Base-by-base conservation (phyloP, 179 eudicot species). In the Spinacia oleracea region DNA sequence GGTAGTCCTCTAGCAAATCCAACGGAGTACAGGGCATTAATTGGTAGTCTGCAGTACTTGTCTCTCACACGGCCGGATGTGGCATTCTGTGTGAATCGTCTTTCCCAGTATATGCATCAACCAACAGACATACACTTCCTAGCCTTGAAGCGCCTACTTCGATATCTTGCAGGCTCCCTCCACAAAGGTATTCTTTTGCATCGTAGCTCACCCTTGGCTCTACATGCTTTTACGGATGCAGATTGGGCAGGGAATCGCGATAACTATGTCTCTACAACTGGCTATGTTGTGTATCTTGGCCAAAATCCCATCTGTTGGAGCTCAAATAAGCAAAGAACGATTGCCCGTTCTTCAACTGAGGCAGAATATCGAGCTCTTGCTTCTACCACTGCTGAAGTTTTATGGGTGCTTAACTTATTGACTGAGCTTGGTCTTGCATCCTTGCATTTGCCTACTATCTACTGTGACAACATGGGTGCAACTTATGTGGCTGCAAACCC, bases 401-500 rank as follows among this genome's bases (percentile, higher is more conserved):
- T n/a, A n/a, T n/a, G n/a, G n/a, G n/a, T n/a, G n/a, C n/a, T n/a
- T 9, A 42, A 42, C 45, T 42, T 42, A 9, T 9, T 42, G 8
- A 42, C 45, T 42, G 45, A 42, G 45, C 45, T 42, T 42, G 45
- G 0, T 42, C 58, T 51, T 51, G 20, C 18, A 11, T 18, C 58
- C 0, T 51, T 51, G 58, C 58, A 51, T 15, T 51, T 51, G 20
- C 70, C 70, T 32, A 32, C 42, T 15, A 65, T 65, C 7, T 65
- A 9, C 20, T 65, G 70, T 34, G 70, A 65, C 14, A 65, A 65
- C 70, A 65, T 65, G 45, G 43, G 70, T 0, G 43, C 40, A 9
- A 65, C 70, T 3, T 65, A 65, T 34, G 70, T 34, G 40, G 70
- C 70, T 35, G n/a, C 35, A 1, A 65, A 65, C 11, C 70, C 70